Evolutionary conservation across 108 stramenopile species (phyloP), one percentile per base, ranked within the genome.

Genomic region (Cyclostephanos invisitatus): DNA sequence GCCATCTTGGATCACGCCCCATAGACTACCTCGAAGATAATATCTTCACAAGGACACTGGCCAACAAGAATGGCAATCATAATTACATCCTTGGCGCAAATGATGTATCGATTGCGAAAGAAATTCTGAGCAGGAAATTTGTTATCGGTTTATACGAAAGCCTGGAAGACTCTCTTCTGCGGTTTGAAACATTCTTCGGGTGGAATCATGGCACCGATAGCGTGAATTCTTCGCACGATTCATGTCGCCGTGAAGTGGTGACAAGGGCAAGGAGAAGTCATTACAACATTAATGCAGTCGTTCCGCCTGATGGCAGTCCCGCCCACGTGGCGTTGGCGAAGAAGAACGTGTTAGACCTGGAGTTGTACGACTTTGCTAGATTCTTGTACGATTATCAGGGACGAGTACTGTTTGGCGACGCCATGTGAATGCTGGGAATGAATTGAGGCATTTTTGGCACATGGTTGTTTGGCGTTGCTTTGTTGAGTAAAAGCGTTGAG

Each of bases 121-220:
- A 74, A 64, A 60, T 83, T 15, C 73, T 83, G 18, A 68, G 73
- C 37, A 73, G 77, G 3, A 83, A 83, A 73, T 78, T 83, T 37
- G 57, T 83, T 24, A 72, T 83, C 0, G 77, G 77, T 22, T 15
- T 83, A 12, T 79, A 69, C 36, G 82, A 83, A 10, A 53, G 57
- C 25, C 71, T 73, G 24, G 55, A 77, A 67, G 76, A 67, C 1
- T 73, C 76, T 14, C 42, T 79, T 7, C 48, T 28, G 7, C 77
- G 83, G 14, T 72, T 84, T 22, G 83, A 84, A 61, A 56, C 46
- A 7, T 84, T 80, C 61, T 80, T 84, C 38, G 79, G 79, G 7
- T 84, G 83, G 83, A 49, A 64, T 62, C 47, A 62, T 3, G 51
- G 37, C 27, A 37, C 36, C 37, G 46, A 51, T 27, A 56, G 35